phyloP scores from a whole-genome alignment of 2,329 filamentous ascomycete species.

The Botrytis pseudocinerea region DNA sequence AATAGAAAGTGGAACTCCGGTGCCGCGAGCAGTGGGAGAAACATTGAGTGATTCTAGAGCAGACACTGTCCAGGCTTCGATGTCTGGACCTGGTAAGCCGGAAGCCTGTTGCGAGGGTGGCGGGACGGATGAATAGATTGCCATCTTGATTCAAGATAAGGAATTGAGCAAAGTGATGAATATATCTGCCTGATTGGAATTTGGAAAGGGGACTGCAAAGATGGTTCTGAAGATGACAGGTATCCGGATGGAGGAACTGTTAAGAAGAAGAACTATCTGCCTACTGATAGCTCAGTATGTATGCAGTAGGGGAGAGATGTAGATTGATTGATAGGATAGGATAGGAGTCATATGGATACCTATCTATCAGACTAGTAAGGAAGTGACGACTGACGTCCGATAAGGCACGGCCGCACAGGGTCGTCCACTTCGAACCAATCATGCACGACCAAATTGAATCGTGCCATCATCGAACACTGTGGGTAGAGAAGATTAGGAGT shows the following conservation, averaged over 20 bases:
- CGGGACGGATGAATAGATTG: slow-evolving; percentile 55
- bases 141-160: slow-evolving; percentile 43
- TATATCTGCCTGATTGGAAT: neutral
- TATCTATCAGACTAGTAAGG: neutral
- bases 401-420: slow-evolving; percentile 3
- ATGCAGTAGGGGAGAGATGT: neutral
- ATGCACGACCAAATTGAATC: neutral
- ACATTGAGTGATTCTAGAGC: slow-evolving; percentile 58
- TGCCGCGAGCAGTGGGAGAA: slow-evolving; percentile 57
- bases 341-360: slow-evolving; percentile 6
- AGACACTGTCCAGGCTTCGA: slow-evolving; percentile 66
- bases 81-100: slow-evolving; percentile 49
- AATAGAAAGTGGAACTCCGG: slow-evolving; percentile 68
- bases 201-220: neutral
- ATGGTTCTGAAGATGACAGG: slow-evolving; percentile 12
- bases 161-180: neutral
- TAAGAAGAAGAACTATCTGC: neutral
- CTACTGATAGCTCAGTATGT: no score
- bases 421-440: slow-evolving; percentile 1
- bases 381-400: neutral
- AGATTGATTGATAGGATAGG: neutral
- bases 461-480: slow-evolving; percentile 6
- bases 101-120: slow-evolving; percentile 46
- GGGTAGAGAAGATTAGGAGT: neutral
- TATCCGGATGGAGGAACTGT: neutral